Evolutionary conservation across 2,329 filamentous ascomycete species (phyloP), one percentile per base, ranked within the genome.

Genomic region (Arachnomyces sp.): DNA sequence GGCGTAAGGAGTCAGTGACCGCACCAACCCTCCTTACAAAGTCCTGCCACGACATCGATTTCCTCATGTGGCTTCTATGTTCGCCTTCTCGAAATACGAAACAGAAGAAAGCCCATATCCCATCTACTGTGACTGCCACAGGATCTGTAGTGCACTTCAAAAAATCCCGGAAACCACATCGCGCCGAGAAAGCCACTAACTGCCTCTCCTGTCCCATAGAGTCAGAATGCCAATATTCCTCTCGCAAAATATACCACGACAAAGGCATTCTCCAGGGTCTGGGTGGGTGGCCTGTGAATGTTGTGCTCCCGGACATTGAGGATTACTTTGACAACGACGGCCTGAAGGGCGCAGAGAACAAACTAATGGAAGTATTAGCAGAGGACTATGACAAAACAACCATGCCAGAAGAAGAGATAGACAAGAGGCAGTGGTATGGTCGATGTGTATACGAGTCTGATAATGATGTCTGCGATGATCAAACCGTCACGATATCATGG

Each of bases 381-480:
- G 65, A 72, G 44, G 69, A 75, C 53, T 74, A 74, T 44, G 54
- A 61, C 13, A 28, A 78, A 9, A 3, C 39, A 5, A 63, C 68
- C 13, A 60, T 64, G 9, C 70, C 71, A 31, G 79, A 79, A 51
- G 21, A n/a, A 29, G 60, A 67, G 30, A 59, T 73, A 3, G 59
- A 68, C 38, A 51, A 46, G 7, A 56, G 70, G 3, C 60, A 63
- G 1, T 75, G 85, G 84, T 92, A 84, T 55, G 86, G 87, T 0
- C 75, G 86, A 13, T 93, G 87, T 55, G 86, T 93, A 4, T 93
- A 79, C 62, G 86, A 92, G 55, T 71, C 79, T 7, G 84, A 88
- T 63, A 93, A 93, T 64, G 82, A 92, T 54, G 87, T 93, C 21
- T 84, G 79, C 54, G 86, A 93, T 59, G 84, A 92, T 53, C 86